These are phyloP conservation scores for Colletotrichum abscissum DNA, from an alignment of 2,329 filamentous ascomycete genomes.

Conservation along the genomic window DNA sequence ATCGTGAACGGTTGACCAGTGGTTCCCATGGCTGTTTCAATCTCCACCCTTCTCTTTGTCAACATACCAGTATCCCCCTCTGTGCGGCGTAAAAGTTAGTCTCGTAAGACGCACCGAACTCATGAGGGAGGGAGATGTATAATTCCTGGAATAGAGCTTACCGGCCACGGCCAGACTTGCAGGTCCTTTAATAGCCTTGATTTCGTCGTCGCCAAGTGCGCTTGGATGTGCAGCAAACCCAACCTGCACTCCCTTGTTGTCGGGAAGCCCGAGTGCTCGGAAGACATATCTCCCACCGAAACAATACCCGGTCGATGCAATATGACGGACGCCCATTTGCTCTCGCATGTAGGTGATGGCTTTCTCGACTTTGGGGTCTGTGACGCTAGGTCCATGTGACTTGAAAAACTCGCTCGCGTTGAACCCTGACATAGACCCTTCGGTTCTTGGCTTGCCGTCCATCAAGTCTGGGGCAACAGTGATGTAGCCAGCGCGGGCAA, in stretches of 20 bases:
- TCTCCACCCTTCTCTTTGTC: slow-evolving; percentile 56
- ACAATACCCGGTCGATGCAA: slow-evolving; percentile 72
- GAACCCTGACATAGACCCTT: slow-evolving; percentile 45
- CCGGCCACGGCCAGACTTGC: slow-evolving; percentile 71
- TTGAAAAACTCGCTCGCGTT: slow-evolving; percentile 53
- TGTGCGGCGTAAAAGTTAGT: slow-evolving; percentile 36
- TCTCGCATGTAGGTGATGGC: slow-evolving; percentile 57
- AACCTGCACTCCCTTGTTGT: slow-evolving; percentile 62
- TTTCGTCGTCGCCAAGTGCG: slow-evolving; percentile 68
- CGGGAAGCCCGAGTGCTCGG: slow-evolving; percentile 56
- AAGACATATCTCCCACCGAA: slow-evolving; percentile 72
- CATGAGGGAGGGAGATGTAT: not conserved
- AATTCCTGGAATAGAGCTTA: slow-evolving; percentile 40
- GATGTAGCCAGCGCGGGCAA: slow-evolving; percentile 74
- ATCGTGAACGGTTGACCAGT: slow-evolving; percentile 21
- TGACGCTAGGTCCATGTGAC: slow-evolving; percentile 50
- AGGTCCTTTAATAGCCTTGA: slow-evolving; percentile 66
- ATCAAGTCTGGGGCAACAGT: slow-evolving; percentile 75
- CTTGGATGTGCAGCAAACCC: slow-evolving; percentile 74
- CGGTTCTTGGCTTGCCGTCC: slow-evolving; percentile 63
- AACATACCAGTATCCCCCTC: slow-evolving; percentile 72
- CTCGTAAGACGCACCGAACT: not conserved
- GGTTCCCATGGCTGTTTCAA: slow-evolving; percentile 8
- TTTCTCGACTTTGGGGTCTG: slow-evolving; percentile 58
- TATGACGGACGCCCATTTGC: slow-evolving; percentile 58